Evolutionary conservation across 352 stramenopile genomes (phyloP), one percentile per base, ranked within the genome.

Genomic region (Globisporangium apiculatum): DNA sequence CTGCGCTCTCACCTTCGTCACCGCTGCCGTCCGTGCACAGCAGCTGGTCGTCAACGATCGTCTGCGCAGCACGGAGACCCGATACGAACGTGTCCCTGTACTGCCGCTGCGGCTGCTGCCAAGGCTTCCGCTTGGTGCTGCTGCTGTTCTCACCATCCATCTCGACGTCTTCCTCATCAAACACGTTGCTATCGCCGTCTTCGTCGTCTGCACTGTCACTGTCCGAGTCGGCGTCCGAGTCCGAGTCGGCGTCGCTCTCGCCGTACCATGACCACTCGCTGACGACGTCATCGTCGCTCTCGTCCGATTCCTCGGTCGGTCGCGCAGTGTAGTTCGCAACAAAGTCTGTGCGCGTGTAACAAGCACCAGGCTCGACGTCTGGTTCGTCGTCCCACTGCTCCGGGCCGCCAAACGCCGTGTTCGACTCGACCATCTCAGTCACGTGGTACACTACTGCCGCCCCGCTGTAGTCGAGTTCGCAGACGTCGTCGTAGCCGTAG

Each of bases 401-500:
- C 12, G 61, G 59, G 7, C 49, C 56, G 38, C 57, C 57, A 51
- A 77, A 73, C 4, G 51, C 57, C 31, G 61, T 66, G 15, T 53
- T 49, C 15, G 54, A 66, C 64, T 92, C 82, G 5, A 90, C 77
- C 49, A 92, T 73, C 66, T 92, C 82, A 1, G 76, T 92, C 50
- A 92, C 71, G 53, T 90, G 82, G 48, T 71, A 80, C 7, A 62
- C 51, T n/a, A 80, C 63, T 7, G 51, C 49, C 2, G 38, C 57
- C 14, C 14, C 62, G 48, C 52, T 18, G 51, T 42, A 48, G 49
- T 69, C 66, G 31, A 92, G 51, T 49, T 76, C 51, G 57, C 77
- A 88, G 65, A 88, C 71, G 51, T 92, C 82, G 60, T 91, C 80
- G 63, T 89, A 91, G 49, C 84, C 84, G 47, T 94, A 94, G 55